Evolutionary conservation across 2,329 filamentous ascomycete genomes (phyloP), one percentile per base, ranked within the genome.

Genomic region (Colletotrichum tabaci): DNA sequence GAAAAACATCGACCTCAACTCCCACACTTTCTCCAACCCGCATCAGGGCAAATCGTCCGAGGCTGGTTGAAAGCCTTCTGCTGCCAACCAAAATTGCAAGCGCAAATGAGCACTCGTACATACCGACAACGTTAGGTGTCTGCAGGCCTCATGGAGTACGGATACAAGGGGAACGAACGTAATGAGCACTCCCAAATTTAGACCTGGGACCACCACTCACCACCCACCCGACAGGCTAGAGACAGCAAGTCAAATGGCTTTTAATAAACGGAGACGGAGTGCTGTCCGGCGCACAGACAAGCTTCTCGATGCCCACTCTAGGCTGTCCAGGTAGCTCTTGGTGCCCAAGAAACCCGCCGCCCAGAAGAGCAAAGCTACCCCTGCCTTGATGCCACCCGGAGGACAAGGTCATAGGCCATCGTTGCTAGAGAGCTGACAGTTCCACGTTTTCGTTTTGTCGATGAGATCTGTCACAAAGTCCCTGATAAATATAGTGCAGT

Each of bases 371-470:
- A 56, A 40, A 66, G 55, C 30, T 62, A 62, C 42, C 67, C 63
- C 44, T 67, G 55, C 65, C 8, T 15, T 15, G 26, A 49, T 56
- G 46, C 21, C 38, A 26, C 35, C n/a, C 5, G 46, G 44, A 47
- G 40, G 55, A 15, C 53, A 53, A 55, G 40, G 58, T 16, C 44
- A n/a, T n/a, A 26, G 21, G 23, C 23, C 46, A 47, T n/a, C 64
- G 40, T 23, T 21, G 58, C 44, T 58, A 42, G 66, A 70, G 26
- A 70, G 49, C 30, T 65, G 40, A 64, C 66, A 60, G 47, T 64
- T 35, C 69, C 69, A 72, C 55, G 69, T 72, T 72, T 71, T 57
- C 35, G 55, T 42, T 70, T 44, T 47, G 21, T 60, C 18, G 60
- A 61, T 35, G 60, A 58, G 66, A 69, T 50, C 46, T 58, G 30